Evolutionary conservation across 2,329 filamentous ascomycete species (phyloP).

Genomic region (Aulographum hederae): DNA sequence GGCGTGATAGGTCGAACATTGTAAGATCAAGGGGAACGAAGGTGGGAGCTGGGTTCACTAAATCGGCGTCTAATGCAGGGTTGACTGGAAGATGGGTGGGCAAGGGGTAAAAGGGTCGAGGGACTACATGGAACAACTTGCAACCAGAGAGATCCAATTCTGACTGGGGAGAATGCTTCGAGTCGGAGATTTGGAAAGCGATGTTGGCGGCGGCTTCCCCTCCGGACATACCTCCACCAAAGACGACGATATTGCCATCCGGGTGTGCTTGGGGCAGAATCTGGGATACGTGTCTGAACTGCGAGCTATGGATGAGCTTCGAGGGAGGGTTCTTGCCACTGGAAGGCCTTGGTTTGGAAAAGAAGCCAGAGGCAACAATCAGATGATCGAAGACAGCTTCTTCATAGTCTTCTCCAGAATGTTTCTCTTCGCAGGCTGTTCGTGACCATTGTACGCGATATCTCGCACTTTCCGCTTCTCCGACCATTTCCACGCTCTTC

Average conservation of each 20-base stretch:
- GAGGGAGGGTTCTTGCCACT: conserved; percentile 9
- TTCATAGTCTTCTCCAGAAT: background rate
- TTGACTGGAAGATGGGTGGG: conserved; percentile 18
- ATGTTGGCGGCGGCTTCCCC: conserved; percentile 59
- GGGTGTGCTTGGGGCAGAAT: conserved; percentile 8
- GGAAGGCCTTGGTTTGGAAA: conserved; percentile 15
- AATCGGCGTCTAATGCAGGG: conserved; percentile 9
- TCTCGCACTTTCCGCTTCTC: background rate
- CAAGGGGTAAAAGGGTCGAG: conserved; percentile 55
- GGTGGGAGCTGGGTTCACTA: conserved; percentile 28
- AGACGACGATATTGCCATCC: conserved; percentile 46
- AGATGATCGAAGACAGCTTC: conserved; percentile 45
- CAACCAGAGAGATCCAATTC: background rate
- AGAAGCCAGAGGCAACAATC: conserved; percentile 59
- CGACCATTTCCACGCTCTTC: conserved; percentile 8
- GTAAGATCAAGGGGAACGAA: conserved; percentile 59
- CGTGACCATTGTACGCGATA: background rate
- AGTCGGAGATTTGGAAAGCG: conserved; percentile 51
- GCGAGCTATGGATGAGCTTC: conserved; percentile 49
- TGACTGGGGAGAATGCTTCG: conserved; percentile 19
- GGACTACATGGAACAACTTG: conserved; percentile 33
- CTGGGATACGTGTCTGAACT: conserved; percentile 36
- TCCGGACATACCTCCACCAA: conserved; percentile 71
- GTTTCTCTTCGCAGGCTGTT: background rate
- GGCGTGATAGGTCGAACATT: conserved; percentile 49